These are phyloP conservation scores for Lipomyces lipofer DNA, from an alignment of 805 yeast genomes.

Conservation along the genomic window DNA sequence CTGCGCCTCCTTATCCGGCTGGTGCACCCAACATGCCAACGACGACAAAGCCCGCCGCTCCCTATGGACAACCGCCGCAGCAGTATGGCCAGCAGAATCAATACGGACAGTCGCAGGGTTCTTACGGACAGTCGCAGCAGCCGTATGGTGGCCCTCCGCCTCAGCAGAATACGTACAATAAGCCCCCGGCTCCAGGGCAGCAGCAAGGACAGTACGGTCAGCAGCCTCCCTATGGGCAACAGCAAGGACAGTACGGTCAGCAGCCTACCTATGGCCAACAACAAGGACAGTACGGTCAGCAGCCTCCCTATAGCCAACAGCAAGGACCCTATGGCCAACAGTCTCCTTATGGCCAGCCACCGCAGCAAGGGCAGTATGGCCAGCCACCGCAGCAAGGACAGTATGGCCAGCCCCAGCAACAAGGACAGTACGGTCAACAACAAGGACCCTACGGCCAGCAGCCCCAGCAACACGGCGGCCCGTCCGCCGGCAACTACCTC, in stretches of 20 bases:
- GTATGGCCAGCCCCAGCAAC: conserved; percentile 22
- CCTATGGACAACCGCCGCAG: no score
- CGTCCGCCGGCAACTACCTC: conserved; percentile 25
- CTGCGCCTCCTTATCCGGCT: no score
- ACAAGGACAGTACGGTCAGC: conserved; percentile 25
- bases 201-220: conserved; percentile 2
- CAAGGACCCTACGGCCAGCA: conserved; percentile 10
- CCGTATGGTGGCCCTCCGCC: no score
- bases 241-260: conserved; percentile 21
- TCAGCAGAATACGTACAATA: conserved; percentile 20
- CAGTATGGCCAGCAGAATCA: conserved; percentile 19
- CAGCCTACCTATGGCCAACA: conserved; percentile 18
- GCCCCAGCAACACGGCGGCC: conserved; percentile 9
- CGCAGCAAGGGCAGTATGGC: conserved; percentile 1
- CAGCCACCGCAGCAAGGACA: conserved; percentile 18
- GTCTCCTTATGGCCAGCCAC: conserved; percentile 22
- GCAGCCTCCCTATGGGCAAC: conserved; percentile 15
- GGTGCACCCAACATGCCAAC: no score
- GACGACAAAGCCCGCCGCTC: no score
- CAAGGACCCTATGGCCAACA: conserved; percentile 19
- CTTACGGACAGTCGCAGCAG: conserved; percentile 16
- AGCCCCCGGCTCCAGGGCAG: neutral
- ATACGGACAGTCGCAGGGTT: conserved; percentile 19
- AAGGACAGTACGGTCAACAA: conserved; percentile 9
- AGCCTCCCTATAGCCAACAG: no score